phyloP scores from a whole-genome alignment of 768 basidiomycete genomes.

The Leccinum arenicola region DNA sequence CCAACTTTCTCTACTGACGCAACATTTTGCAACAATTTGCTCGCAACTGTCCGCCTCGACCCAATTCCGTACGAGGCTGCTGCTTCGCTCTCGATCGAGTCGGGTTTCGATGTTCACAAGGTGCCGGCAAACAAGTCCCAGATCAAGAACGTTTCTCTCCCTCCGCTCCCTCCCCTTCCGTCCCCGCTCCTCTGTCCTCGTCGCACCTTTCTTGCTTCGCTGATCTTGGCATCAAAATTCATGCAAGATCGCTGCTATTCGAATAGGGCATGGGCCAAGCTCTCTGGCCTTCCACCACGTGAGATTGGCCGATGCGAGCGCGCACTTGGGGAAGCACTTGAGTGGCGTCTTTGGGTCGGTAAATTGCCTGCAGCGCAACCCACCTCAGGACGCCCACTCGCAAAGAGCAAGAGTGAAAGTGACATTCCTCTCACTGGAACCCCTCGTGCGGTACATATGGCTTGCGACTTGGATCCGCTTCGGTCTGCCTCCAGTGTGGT shows the following conservation, averaged over 20 bases:
- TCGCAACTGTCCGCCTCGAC: slow-evolving; percentile 45
- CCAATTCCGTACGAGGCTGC: slow-evolving; percentile 25
- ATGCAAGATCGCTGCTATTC: slow-evolving; percentile 92
- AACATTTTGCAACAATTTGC: slow-evolving; percentile 23
- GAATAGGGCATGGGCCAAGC: slow-evolving; percentile 91
- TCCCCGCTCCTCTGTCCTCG: slow-evolving; percentile 86
- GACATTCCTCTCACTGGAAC: slow-evolving; percentile 24
- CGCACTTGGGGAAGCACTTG: slow-evolving; percentile 79
- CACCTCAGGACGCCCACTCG: slow-evolving; percentile 36
- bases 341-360: slow-evolving; percentile 93
- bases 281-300: slow-evolving; percentile 80
- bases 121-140: slow-evolving; percentile 10
- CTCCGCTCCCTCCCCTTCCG: slow-evolving; percentile 49
- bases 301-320: slow-evolving; percentile 91
- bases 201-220: slow-evolving; percentile 80
- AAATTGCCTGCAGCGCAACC: slow-evolving; percentile 48
- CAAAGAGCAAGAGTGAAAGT: slow-evolving; percentile 52
- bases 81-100: slow-evolving; percentile 18
- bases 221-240: slow-evolving; percentile 91
- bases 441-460: not conserved
- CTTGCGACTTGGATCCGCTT: slow-evolving; percentile 2
- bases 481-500: not conserved
- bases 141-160: slow-evolving; percentile 19
- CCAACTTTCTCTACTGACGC: slow-evolving; percentile 7
- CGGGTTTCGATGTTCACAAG: slow-evolving; percentile 12